Evolutionary conservation across 1,284 basidiomycete genomes (phyloP), one percentile per base, ranked within the genome.

Genomic region (Tranzscheliella williamsii): DNA sequence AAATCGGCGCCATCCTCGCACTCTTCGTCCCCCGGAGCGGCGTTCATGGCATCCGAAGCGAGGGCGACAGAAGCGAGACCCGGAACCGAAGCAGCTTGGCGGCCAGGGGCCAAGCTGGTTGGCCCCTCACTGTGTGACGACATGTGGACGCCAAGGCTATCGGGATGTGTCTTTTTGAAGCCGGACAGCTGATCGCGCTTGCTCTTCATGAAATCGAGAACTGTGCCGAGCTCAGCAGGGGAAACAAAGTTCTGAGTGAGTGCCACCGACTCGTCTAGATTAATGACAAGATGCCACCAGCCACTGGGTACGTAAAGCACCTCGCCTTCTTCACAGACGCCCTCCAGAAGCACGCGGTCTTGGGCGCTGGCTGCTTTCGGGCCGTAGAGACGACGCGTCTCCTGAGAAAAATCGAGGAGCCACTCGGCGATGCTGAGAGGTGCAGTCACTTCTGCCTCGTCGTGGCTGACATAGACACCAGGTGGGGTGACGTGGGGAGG

Each of bases 161-260:
- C 40, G 27, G 58, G 22, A 24, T 55, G 42, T 17, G 31, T 45
- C 17, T 57, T 49, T 31, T 78, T 75, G 69, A 81, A 81, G 3
- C 80, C 80, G 1, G 79, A 79, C 4, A 80, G 68, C 44, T 81
- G 80, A 20, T 79, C 78, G 0, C 77, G 60, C 31, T 75, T 73
- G 61, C 79, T 67, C 35, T 75, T 73, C 70, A 81, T 76, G 52
- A 81, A 81, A 34, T 70, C 64, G 13, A 81, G 66, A 26, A 81
- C 79, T 20, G 66, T 52, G 3, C 70, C 65, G 17, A 81, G 65
- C 53, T 80, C 80, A n/a, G 67, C 51, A 5, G 67, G 64, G 3
- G 79, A 79, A 21, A 80, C 79, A 66, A 79, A 81, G 66, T 81
- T 81, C 53, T 81, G 80, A 6, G 80, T 81, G 27, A 81, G 67